Conservation (phyloP, 164 flowering plant species). For the Annona cherimola region DNA sequence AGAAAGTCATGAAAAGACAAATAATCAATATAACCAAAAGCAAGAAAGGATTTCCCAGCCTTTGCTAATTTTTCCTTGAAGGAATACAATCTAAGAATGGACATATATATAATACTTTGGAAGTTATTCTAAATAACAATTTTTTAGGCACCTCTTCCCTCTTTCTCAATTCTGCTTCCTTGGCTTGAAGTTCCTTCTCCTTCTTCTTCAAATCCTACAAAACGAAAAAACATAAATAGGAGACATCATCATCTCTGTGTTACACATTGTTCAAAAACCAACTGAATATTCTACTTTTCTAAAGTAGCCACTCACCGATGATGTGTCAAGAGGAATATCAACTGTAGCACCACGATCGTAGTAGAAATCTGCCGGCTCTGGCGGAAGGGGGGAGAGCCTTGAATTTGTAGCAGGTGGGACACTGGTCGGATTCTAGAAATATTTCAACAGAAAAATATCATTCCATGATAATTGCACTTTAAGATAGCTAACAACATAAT, state of each 20-base stretch:
- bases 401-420: slow-evolving; percentile 62
- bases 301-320: slow-evolving; percentile 23
- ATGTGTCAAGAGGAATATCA: slow-evolving; percentile 80
- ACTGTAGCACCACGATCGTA: slow-evolving; percentile 65
- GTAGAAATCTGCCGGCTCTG: slow-evolving; percentile 77
- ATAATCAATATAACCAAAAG: too few relatives aligned
- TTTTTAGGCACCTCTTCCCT: slow-evolving; percentile 68
- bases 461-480: neutral
- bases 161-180: slow-evolving; percentile 75
- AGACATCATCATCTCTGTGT: neutral
- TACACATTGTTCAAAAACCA: neutral
- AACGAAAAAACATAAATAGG: neutral
- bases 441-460: neutral
- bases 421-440: slow-evolving; percentile 52
- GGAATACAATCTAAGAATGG: too few relatives aligned
- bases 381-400: slow-evolving; percentile 93
- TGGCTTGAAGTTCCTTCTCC: slow-evolving; percentile 88
- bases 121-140: too few relatives aligned
- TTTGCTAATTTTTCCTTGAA: too few relatives aligned
- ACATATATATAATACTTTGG: too few relatives aligned
- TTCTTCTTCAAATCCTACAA: slow-evolving; percentile 72
- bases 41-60: too few relatives aligned
- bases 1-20: too few relatives aligned
- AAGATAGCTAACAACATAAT: too few relatives aligned
- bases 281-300: neutral